Base-by-base conservation (phyloP, 106 monocot genomes). In the Apostasia ramifera region DNA sequence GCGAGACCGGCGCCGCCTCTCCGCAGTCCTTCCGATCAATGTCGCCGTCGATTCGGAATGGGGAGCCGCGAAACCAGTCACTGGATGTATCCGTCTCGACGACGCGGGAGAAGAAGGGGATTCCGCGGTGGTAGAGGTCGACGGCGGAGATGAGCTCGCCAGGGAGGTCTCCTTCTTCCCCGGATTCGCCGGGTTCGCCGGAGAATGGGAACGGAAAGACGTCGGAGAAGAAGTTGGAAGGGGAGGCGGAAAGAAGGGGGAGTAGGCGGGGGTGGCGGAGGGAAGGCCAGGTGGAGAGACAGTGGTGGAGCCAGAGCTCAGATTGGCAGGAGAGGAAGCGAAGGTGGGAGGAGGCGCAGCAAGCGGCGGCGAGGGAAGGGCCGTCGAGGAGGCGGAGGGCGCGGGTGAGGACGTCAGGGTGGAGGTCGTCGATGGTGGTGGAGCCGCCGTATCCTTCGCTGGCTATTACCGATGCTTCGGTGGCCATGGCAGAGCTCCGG, bases 281-380 rank as follows among this genome's bases (percentile, higher is more conserved):
- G 46, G 95, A 95, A 0, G 91, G 95, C 82, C 83, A 95, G 9
- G 71, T 53, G 61, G 80, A 68, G 72, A 83, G 58, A 82, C 86
- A 92, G 76, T 91, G 81, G 65, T 62, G 47, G 57, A 77, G 65
- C 91, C 91, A 92, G 40, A 81, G 73, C 38, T 59, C 59, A 7
- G 72, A 75, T 2, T 84, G 66, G 55, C 73, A 56, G 63, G 86
- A 44, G 55, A 89, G 74, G 56, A 55, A 14, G 40, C 72, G 91
- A 71, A 95, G 79, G 54, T 44, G 69, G 26, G 86, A 10, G 66
- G 72, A 64, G 74, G 84, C 51, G 80, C 82, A 84, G 67, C 79
- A 63, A 45, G 78, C 71, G 2, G 84, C 72, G 15, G 95, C 89
- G 8, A 95, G 84, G 6, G 83, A 47, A 0, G 79, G 79, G 13